Evolutionary conservation across 192 early-diverging fungal genomes (phyloP).

Genomic region (Phlyctochytrium bullatum): DNA sequence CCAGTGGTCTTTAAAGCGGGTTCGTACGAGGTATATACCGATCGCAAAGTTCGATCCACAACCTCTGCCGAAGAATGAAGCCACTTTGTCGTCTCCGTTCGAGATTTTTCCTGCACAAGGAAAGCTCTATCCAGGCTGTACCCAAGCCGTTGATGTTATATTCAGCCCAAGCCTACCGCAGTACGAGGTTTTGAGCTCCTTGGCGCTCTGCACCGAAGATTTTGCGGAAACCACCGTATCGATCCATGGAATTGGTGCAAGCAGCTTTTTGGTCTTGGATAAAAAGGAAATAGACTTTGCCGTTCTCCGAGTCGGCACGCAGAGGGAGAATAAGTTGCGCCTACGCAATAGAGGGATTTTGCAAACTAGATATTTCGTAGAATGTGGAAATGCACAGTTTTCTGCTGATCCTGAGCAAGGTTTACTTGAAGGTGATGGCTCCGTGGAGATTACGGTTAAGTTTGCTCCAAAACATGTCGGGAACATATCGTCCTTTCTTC

Average conservation of each 20-base stretch:
- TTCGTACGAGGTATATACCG: slow-evolving; percentile 23
- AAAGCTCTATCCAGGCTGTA: slow-evolving; percentile 37
- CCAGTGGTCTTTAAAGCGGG: slow-evolving; percentile 37
- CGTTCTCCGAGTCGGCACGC: slow-evolving; percentile 48
- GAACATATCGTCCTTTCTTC: slow-evolving; percentile 29
- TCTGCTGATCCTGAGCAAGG: slow-evolving; percentile 56
- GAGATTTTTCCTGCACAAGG: slow-evolving; percentile 44
- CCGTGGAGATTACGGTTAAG: slow-evolving; percentile 40
- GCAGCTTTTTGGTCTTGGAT: slow-evolving; percentile 32
- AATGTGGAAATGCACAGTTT: slow-evolving; percentile 45
- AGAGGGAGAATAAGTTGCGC: slow-evolving; percentile 21
- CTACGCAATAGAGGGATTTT: slow-evolving; percentile 50
- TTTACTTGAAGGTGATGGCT: slow-evolving; percentile 48
- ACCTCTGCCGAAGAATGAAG: slow-evolving; percentile 31
- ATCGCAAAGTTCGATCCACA: slow-evolving; percentile 36
- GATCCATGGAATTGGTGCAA: slow-evolving; percentile 50
- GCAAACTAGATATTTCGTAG: slow-evolving; percentile 48
- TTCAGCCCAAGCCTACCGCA: slow-evolving; percentile 50
- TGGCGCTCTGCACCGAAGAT: slow-evolving; percentile 43
- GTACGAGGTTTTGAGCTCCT: slow-evolving; percentile 36
- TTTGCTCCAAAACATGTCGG: slow-evolving; percentile 46
- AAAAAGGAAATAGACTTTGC: slow-evolving; percentile 41
- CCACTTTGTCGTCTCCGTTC: slow-evolving; percentile 35
- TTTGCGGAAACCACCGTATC: slow-evolving; percentile 42
- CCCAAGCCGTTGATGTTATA: slow-evolving; percentile 46